phyloP scores from a whole-genome alignment of 2,329 filamentous ascomycete genomes.

The Acephala macrosclerotiorum region DNA sequence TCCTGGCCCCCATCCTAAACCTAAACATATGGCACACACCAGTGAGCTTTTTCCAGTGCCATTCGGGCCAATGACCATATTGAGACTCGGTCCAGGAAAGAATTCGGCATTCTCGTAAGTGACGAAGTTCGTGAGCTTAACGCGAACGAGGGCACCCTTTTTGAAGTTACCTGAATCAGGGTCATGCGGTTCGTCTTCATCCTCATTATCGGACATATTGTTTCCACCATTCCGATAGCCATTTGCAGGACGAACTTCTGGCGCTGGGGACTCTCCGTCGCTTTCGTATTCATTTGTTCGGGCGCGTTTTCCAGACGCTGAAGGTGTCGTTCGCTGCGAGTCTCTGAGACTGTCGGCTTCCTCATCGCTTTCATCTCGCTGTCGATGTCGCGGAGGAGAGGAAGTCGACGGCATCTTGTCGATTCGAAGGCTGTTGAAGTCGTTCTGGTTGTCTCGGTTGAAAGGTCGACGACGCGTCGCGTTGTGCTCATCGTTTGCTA shows the following conservation, averaged over 20 bases:
- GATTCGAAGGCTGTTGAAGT: not conserved
- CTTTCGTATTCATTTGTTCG: constrained; percentile 33
- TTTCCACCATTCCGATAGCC: not conserved
- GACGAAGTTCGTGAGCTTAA: constrained; percentile 88
- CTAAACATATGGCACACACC: constrained; percentile 95
- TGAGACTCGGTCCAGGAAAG: constrained; percentile 87
- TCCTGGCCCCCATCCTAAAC: constrained; percentile 83
- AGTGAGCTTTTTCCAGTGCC: constrained; percentile 97
- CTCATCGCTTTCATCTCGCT: constrained; percentile 38
- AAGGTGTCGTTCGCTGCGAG: constrained; percentile 32
- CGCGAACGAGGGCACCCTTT: constrained; percentile 82
- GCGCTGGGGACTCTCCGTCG: constrained; percentile 24
- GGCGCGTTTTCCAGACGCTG: constrained; percentile 37
- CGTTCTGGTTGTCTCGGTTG: not conserved
- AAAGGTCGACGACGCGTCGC: not conserved
- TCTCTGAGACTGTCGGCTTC: constrained; percentile 32
- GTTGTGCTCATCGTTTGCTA: not conserved
- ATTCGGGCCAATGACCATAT: constrained; percentile 99
- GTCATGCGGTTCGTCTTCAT: constrained; percentile 22
- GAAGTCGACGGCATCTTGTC: constrained; percentile 7
- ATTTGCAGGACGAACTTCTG: constrained; percentile 9
- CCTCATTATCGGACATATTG: not conserved
- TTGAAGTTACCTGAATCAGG: constrained; percentile 19
- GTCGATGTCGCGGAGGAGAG: constrained; percentile 26
- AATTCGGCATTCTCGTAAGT: constrained; percentile 95